Conservation (phyloP, 2,329 filamentous ascomycete species). For the Colletotrichum gigasporum region DNA sequence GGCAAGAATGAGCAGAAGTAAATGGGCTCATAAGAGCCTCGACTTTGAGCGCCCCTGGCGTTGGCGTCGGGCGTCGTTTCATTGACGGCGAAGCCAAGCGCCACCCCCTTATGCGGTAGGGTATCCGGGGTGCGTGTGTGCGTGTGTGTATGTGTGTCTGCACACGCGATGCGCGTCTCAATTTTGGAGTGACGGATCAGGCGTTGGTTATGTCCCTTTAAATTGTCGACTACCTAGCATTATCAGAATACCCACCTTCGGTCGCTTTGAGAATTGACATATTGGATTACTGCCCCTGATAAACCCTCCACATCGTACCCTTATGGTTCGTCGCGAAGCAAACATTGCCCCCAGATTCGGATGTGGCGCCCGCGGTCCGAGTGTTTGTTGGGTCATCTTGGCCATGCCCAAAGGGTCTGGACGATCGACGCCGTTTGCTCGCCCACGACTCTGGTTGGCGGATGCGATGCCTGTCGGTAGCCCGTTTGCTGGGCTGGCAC, state of each 20-base stretch:
- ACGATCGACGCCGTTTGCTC: slow-evolving; percentile 4
- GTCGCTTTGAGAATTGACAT: neutral
- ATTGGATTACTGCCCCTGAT: neutral
- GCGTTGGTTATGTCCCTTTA: slow-evolving; percentile 7
- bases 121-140: too few relatives aligned
- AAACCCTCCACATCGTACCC: neutral
- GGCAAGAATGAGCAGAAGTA: slow-evolving; percentile 39
- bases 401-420: too few relatives aligned
- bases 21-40: neutral
- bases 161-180: too few relatives aligned
- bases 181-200: neutral
- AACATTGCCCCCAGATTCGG: neutral
- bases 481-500: slow-evolving; percentile 3
- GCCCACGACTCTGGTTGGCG: neutral
- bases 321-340: neutral
- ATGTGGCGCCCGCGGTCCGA: neutral
- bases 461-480: neutral
- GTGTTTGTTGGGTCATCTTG: neutral
- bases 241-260: slow-evolving; percentile 18
- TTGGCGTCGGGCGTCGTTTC: too few relatives aligned
- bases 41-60: too few relatives aligned
- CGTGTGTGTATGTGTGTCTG: too few relatives aligned
- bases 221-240: slow-evolving; percentile 4
- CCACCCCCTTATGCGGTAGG: too few relatives aligned
- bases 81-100: too few relatives aligned